These are phyloP conservation scores for Verticillium albo-atrum DNA, from an alignment of 2,329 filamentous ascomycete genomes.

Conservation along the genomic window DNA sequence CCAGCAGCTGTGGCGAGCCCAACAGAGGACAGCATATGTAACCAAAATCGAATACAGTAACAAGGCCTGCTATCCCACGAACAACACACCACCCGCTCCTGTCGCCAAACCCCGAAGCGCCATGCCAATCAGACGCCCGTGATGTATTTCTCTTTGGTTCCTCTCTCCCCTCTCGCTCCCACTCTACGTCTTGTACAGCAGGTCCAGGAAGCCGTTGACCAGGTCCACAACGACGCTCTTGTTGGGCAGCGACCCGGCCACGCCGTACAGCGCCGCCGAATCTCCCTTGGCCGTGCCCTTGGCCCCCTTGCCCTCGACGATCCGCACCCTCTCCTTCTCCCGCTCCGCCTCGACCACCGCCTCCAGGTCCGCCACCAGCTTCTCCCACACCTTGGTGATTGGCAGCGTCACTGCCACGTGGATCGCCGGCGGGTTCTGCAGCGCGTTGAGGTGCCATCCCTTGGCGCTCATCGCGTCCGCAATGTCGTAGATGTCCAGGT, in stretches of 20 bases:
- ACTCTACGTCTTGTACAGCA: constrained; percentile 75
- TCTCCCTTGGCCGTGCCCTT: constrained; percentile 70
- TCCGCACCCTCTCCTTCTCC: constrained; percentile 72
- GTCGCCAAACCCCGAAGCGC: neutral
- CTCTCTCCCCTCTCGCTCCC: neutral
- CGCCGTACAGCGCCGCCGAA: constrained; percentile 85
- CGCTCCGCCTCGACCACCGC: constrained; percentile 65
- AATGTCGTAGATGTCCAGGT: constrained; percentile 90
- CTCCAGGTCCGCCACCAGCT: constrained; percentile 69
- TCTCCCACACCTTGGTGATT: constrained; percentile 75
- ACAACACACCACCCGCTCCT: neutral
- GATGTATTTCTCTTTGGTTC: neutral
- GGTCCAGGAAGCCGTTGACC: constrained; percentile 86
- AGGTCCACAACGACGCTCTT: constrained; percentile 92
- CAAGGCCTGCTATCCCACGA: neutral
- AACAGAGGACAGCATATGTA: neutral
- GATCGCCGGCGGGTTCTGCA: constrained; percentile 87
- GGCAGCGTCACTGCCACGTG: constrained; percentile 92
- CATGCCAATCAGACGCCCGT: neutral
- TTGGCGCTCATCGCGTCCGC: constrained; percentile 79
- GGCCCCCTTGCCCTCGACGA: constrained; percentile 62
- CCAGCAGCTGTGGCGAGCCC: neutral
- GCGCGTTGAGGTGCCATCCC: constrained; percentile 93
- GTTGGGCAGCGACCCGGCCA: constrained; percentile 90
- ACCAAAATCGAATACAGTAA: neutral